Base-by-base conservation (phyloP, 352 stramenopile species). In the Globisporangium takayamanum region DNA sequence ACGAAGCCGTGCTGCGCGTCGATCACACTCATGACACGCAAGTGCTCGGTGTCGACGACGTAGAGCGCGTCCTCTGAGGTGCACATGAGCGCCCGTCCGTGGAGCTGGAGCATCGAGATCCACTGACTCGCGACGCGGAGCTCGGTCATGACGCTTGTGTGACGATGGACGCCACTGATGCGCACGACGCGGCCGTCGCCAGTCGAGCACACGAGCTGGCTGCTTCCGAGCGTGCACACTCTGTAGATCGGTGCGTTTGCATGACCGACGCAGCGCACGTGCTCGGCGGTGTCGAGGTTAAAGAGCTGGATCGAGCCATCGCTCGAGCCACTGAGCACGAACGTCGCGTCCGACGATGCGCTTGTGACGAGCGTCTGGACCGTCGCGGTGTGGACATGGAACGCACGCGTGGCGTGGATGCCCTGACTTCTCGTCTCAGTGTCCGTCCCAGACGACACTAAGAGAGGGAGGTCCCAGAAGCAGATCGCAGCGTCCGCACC, bases 261-360 rank as follows among this genome's bases (percentile, higher is more conserved):
- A 33, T 63, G 59, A 42, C 80, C 70, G 5, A 92, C 46, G 1
- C 62, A 68, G 5, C 73, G 71, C n/a, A 87, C 54, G 47, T 85
- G 71, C 30, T 76, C 53, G 26, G 81, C 62, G 1, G 65, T 75
- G 16, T 53, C 56, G 0, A 70, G 61, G 30, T 80, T 74, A 56
- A 89, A 92, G 42, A 84, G 68, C 42, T 92, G 82, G 44, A 92
- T 88, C 5, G 72, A 84, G 0, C 80, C 78, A 33, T 92, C 79
- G 64, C 79, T 92, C n/a, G 82, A 92, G 22, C 78, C 74, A 36
- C 73, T 88, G 20, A 83, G 66, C 5, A 89, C 64, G n/a, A 80
- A 42, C 22, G 49, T 46, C 30, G 53, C n/a, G 6, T 64, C 51
- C 15, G 33, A 5, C 2, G 30, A 60, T 18, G 22, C 48, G n/a